Base-by-base conservation (phyloP, 805 yeast genomes). In the Yarrowia sp. region DNA sequence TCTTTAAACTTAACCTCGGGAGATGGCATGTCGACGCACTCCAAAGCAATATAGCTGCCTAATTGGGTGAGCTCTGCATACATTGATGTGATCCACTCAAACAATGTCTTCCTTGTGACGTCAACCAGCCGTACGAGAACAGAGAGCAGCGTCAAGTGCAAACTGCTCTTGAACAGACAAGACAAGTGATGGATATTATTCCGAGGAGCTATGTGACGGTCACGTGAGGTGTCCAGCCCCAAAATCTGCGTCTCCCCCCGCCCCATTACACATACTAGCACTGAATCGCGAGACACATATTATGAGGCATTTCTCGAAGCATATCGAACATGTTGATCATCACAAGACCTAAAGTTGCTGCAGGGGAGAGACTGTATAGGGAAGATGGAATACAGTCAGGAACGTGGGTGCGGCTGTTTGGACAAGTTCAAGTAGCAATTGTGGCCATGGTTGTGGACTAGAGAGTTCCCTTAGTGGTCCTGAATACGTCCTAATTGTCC, bases 11-110 rank as follows among this genome's bases (percentile, higher is more conserved):
- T 17, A 38, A 38, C 33, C 3, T 54, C 35, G 24, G 9, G 59
- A 54, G 61, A 54, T 54, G 61, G 46, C 61, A 54, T 58, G 49
- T 58, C 41, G 51, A 43, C 41, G 63, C 63, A 58, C 35, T 30
- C 51, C 41, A 43, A 58, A 58, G 63, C 63, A 58, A 58, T 58
- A 58, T 58, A 58, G 63, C 49, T 58, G 38, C 63, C 63, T 43
- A 41, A 21, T 58, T 41, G 51, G 63, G 63, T 5, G 24, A 1
- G 9, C n/a, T 17, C 46, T 54, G 61, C 61, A 54, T 54, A 54
- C 46, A 54, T 54, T 54, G 61, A 54, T 52, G 61, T 54, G 61
- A 54, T 36, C 46, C 61, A 54, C 61, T 46, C 44, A 54, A 38
- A 36, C 44, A 54, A 36, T 54, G 44, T 54, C 35, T 38, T 54